Evolutionary conservation across 345 rosid species (phyloP).

Genomic region (Aethionema arabicum): DNA sequence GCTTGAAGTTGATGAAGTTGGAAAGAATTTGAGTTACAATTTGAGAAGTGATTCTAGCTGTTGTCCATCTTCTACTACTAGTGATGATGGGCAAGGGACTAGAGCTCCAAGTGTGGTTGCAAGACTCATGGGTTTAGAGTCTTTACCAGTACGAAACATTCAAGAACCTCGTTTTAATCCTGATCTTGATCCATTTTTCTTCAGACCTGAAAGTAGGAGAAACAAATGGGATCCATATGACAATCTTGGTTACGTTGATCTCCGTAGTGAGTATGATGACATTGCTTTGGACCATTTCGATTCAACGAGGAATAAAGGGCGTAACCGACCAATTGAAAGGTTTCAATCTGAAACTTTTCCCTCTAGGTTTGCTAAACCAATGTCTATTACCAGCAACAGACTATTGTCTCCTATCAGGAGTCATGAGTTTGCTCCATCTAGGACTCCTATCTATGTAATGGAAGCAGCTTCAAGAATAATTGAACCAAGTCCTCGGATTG

Average conservation of each 20-base stretch:
- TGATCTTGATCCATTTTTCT: slow-evolving; percentile 34
- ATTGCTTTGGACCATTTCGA: slow-evolving; percentile 40
- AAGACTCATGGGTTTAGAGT: slow-evolving; percentile 93
- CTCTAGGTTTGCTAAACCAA: slow-evolving; percentile 69
- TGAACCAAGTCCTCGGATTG: slow-evolving; percentile 59
- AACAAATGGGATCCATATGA: slow-evolving; percentile 46
- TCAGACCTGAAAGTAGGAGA: slow-evolving; percentile 38
- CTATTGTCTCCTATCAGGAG: slow-evolving; percentile 72
- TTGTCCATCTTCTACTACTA: slow-evolving; percentile 62
- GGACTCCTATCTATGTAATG: slow-evolving; percentile 58
- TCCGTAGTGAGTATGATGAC: slow-evolving; percentile 41
- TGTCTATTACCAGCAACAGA: slow-evolving; percentile 58
- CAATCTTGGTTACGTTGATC: slow-evolving; percentile 38
- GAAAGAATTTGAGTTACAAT: slow-evolving; percentile 43
- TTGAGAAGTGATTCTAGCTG: slow-evolving; percentile 54
- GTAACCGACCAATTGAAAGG: slow-evolving; percentile 57
- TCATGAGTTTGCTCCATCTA: slow-evolving; percentile 55
- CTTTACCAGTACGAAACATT: slow-evolving; percentile 59
- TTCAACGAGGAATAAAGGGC: slow-evolving; percentile 43
- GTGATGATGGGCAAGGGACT: slow-evolving; percentile 63
- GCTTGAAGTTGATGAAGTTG: slow-evolving; percentile 50
- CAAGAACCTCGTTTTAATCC: slow-evolving; percentile 44
- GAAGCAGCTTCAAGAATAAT: slow-evolving; percentile 85
- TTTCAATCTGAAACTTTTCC: slow-evolving; percentile 82
- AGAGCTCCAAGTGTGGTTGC: slow-evolving; percentile 91